Evolutionary conservation across 805 yeast species (phyloP), one percentile per base, ranked within the genome.

Genomic region (Metschnikowia similis): DNA sequence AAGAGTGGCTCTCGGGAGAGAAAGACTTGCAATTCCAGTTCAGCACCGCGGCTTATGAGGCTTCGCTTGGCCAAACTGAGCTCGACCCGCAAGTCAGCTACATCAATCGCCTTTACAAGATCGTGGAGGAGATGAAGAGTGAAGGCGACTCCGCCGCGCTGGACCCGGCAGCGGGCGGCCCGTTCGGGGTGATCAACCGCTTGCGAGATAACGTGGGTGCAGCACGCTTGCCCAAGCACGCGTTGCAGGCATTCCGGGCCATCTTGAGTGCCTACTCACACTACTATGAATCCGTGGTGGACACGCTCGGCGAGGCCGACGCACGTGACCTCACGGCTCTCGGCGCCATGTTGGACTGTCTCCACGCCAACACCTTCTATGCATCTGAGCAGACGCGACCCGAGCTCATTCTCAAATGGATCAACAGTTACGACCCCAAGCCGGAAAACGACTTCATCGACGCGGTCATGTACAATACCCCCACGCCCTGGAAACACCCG

Each of bases 401-500:
- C 30, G 70, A 71, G 43, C 60, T 73, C 36, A 64, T 83, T 34
- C 65, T 76, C 13, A 75, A 72, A 43, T 87, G 94, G 94, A 71
- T 84, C 27, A 87, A 87, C 60, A 74, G 81, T 49, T 82, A 84
- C 30, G 88, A 85, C 61, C 82, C 84, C 5, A 79, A 80, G 56
- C 91, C 91, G 1, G 81, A 76, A 50, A 71, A 71, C 16, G 79
- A 75, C 28, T 64, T 78, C 31, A 70, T 79, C 4, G 77, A 80
- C 47, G 71, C 65, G 40, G 77, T 77, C 8, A 69, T 73, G 74
- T 65, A 76, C 57, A 60, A 62, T 31, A 67, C 65, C 17, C 77
- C 73, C 1, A 67, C 62, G 41, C 83, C 82, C 8, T 79, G 72
- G 61, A 59, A 61, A 48, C 82, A 75, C 56, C 72, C 79, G 2